Evolutionary conservation across 2,329 filamentous ascomycete species (phyloP).

Genomic region (Triangularia setosa): DNA sequence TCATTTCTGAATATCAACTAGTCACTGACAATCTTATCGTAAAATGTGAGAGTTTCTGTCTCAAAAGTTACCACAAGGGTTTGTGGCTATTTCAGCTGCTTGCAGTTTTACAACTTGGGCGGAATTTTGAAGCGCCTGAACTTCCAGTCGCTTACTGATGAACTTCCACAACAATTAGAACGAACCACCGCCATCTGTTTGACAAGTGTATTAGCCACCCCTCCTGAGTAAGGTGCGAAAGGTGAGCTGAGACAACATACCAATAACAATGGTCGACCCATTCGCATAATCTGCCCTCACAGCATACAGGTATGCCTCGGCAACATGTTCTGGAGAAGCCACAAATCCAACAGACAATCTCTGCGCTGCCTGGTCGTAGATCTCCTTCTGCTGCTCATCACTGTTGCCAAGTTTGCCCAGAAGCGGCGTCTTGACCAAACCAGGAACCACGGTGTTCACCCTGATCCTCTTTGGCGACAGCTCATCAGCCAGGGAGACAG

Average conservation of each 20-base stretch:
- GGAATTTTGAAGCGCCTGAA: neutral
- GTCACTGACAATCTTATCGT: no score
- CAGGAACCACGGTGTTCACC: conserved; percentile 33
- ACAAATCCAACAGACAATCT: conserved; percentile 29
- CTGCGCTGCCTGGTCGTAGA: conserved; percentile 21
- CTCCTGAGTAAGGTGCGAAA: neutral
- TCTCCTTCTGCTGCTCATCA: conserved; percentile 10
- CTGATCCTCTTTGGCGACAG: conserved; percentile 28
- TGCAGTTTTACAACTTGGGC: neutral
- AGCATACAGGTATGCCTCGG: conserved; percentile 30
- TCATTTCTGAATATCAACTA: no score
- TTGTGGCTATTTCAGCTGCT: no score
- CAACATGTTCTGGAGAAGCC: conserved; percentile 26
- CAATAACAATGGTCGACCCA: conserved; percentile 28
- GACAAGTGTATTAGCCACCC: neutral
- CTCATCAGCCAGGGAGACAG: conserved; percentile 29
- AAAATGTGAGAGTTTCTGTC: no score
- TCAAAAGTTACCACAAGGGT: no score
- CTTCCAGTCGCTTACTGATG: neutral
- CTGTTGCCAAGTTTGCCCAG: conserved; percentile 31
- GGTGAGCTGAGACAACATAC: conserved; percentile 11
- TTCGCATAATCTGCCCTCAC: conserved; percentile 29
- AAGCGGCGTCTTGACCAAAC: conserved; percentile 32
- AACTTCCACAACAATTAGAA: neutral
- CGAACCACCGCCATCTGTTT: conserved; percentile 9